phyloP scores from a whole-genome alignment of 129 eudicot species.

The Sambucus nigra region DNA sequence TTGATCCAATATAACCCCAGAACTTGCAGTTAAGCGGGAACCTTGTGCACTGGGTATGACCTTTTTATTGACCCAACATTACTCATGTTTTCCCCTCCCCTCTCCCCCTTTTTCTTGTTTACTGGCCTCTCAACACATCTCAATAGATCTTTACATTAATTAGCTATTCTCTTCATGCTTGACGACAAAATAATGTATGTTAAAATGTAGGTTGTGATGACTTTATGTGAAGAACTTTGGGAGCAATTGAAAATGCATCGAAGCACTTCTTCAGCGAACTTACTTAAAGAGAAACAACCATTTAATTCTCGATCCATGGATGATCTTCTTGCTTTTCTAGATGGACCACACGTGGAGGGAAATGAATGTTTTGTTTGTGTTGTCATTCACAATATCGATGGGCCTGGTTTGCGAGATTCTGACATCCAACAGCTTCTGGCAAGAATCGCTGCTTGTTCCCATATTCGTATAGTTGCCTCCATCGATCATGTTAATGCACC shows the following conservation, averaged over 20 bases:
- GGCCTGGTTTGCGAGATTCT: constrained; percentile 87
- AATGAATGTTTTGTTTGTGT: constrained; percentile 50
- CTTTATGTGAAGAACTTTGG: constrained; percentile 76
- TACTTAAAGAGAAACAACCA: constrained; percentile 41
- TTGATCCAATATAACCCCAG: too few species aligned
- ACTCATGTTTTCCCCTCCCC: too few species aligned
- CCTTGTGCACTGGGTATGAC: too few species aligned
- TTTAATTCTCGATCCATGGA: constrained; percentile 59
- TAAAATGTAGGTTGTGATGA: constrained; percentile 43
- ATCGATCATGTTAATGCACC: constrained; percentile 89
- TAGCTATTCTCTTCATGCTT: background rate
- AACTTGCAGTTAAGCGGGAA: too few species aligned
- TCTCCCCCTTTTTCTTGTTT: background rate
- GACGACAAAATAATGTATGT: constrained; percentile 6
- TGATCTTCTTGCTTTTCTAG: constrained; percentile 74
- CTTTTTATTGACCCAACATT: too few species aligned
- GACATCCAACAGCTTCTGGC: constrained; percentile 80
- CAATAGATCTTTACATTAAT: background rate
- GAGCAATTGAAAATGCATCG: constrained; percentile 54
- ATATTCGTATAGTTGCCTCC: constrained; percentile 77
- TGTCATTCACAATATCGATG: constrained; percentile 80
- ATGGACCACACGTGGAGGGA: constrained; percentile 48
- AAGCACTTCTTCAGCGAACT: constrained; percentile 30
- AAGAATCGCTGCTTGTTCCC: constrained; percentile 77
- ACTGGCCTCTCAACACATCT: background rate